These are phyloP conservation scores for Globisporangium perplexum DNA, from an alignment of 352 stramenopile genomes.

Conservation along the genomic window DNA sequence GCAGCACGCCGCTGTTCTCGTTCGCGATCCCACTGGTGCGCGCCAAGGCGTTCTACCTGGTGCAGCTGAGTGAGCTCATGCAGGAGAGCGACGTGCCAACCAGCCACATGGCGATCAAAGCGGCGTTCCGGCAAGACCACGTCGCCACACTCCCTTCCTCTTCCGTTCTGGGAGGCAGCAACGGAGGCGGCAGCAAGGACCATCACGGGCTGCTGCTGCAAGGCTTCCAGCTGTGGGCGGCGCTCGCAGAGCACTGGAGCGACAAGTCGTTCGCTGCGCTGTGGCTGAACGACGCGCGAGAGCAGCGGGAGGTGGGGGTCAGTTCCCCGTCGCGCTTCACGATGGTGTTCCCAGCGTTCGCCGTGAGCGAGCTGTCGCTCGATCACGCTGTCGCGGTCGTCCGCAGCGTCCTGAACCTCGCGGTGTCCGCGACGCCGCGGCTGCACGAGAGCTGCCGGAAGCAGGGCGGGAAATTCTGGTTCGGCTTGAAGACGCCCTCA, in stretches of 20 bases:
- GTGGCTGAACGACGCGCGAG: conserved; percentile 14
- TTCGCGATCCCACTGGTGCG: conserved; percentile 29
- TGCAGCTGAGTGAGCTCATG: conserved; percentile 29
- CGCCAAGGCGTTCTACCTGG: conserved; percentile 23
- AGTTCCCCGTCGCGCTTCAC: conserved; percentile 11
- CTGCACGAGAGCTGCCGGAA: conserved; percentile 32
- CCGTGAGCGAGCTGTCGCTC: conserved; percentile 11
- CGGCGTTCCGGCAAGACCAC: conserved; percentile 34
- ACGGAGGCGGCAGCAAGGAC: background rate
- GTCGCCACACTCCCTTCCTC: conserved; percentile 16
- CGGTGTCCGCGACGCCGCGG: conserved; percentile 11
- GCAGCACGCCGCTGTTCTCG: conserved; percentile 13
- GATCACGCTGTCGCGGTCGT: conserved; percentile 32
- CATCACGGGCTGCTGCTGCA: conserved; percentile 9
- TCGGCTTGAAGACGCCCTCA: conserved; percentile 32
- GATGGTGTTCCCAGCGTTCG: conserved; percentile 15
- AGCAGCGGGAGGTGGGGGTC: conserved; percentile 1
- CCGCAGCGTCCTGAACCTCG: conserved; percentile 19
- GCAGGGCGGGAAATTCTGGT: conserved; percentile 44
- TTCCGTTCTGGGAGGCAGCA: background rate
- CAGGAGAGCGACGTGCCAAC: conserved; percentile 19
- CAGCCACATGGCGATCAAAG: conserved; percentile 28
- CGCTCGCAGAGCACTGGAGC: conserved; percentile 23
- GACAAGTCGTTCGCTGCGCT: conserved; percentile 24
- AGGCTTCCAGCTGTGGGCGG: conserved; percentile 35